Base-by-base conservation (phyloP, 1,139 yeast species). In the Yamadazyma pseudoaaseri region DNA sequence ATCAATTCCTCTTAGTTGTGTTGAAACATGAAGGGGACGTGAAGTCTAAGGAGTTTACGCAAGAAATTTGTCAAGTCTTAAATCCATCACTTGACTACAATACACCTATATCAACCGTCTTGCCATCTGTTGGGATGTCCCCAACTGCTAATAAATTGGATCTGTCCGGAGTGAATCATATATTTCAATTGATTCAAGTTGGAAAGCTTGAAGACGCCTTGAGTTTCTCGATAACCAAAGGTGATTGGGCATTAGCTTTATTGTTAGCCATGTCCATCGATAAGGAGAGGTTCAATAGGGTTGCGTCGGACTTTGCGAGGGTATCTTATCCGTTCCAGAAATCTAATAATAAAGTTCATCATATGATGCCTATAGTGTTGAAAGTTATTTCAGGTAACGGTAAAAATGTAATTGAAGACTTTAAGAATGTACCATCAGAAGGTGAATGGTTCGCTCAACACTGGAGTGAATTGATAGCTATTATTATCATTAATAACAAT, bases 181-280 rank as follows among this genome's bases (percentile, higher is more conserved):
- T 65, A 1, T 67, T 67, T 43, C 46, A 52, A 18, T 51, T 65
- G 35, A 41, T 85, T 33, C 83, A 79, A 50, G 53, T 62, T 2
- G 97, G 97, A 1, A 70, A 80, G 37, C 73, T 79, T 16, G 79
- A 76, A 14, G 73, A 70, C 3, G 97, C 96, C 0, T 60, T 89
- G 35, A 68, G 74, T 18, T 64, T 68, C 37, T 78, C 94, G 1
- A 56, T 87, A 20, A 69, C 74, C 2, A 73, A 76, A 38, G 76
- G 79, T 10, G 86, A 86, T 43, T 89, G 89, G 85, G 79, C 95
- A 0, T 69, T 89, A 54, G 85, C 96, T 0, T 56, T 90, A 36
- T 58, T 87, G 26, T 64, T 90, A 37, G 81, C 95, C 1, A 74
- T 82, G 39, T 60, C 86, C 11, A 60, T 78, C 21, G 83, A 94